Evolutionary conservation across 2,329 filamentous ascomycete genomes (phyloP), one percentile per base, ranked within the genome.

Genomic region (Pseudogymnoascus sp.): DNA sequence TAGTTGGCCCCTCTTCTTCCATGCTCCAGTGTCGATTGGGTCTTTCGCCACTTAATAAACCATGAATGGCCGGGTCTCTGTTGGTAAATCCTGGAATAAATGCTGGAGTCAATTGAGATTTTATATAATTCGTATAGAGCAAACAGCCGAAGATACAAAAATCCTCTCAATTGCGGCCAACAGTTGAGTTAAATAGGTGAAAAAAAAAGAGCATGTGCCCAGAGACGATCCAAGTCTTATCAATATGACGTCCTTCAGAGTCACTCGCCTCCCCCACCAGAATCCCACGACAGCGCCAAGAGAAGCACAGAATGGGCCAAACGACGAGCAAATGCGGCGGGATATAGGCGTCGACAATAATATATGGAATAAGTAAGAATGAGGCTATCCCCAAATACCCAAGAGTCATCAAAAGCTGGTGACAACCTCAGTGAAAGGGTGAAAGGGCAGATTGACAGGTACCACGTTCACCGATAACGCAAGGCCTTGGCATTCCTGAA

Each of bases 1-100:
- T 53, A 53, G 47, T 53, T n/a, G 31, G 47, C 47, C 47, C 47
- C 47, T 53, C 47, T 53, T 53, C 47, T 53, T 53, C 47, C 47
- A 53, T 53, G 15, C 26, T 53, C 26, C n/a, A 6, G 47, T 53
- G 47, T 53, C 26, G 47, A 53, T 53, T 53, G 47, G 47, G 47
- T 53, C 26, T 33, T 53, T 53, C 26, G 47, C 26, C 47, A 53
- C 47, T 26, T 53, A 53, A 53, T 31, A 53, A 53, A 53, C 13
- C 47, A 53, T 53, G 26, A 31, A 53, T 31, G 47, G 47, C 31
- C 47, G 9, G 47, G 47, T 31, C 26, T 53, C 23, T 53, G 47
- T 4, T 53, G 1, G 47, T 53, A 31, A 17, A 31, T 53, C 9
- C 47, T 31, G 47, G 47, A 6, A 33, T 53, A 53, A 53, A 53